A percentile compares a stretch with the other conserved stretches of the same genome.
These are phyloP conservation scores for Zygosaccharomyces siamensis DNA, from an alignment of 805 yeast genomes.

Conservation along the genomic window DNA sequence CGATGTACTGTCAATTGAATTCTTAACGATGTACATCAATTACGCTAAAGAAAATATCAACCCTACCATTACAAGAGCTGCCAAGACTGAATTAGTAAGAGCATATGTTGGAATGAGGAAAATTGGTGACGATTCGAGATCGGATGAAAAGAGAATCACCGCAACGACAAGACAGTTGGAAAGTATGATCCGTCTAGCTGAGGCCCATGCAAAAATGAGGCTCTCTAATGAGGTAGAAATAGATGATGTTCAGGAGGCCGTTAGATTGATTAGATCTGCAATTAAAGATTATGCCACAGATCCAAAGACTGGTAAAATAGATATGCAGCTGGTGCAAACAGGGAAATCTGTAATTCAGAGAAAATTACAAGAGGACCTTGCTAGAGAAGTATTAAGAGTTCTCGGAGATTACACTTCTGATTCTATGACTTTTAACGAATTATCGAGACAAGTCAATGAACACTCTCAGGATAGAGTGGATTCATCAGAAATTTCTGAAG, in stretches of 20 bases:
- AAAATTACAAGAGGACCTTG: conserved; percentile 65
- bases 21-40: conserved; percentile 81
- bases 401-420: conserved; percentile 47
- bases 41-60: conserved; percentile 83
- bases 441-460: conserved; percentile 61
- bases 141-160: conserved; percentile 85
- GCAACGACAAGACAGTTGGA: conserved; percentile 98
- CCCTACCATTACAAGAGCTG: conserved; percentile 77
- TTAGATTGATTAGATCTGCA: conserved; percentile 85
- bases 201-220: conserved; percentile 97
- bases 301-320: conserved; percentile 93
- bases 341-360: conserved; percentile 90
- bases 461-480: conserved; percentile 56
- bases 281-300: conserved; percentile 98
- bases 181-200: conserved; percentile 88
- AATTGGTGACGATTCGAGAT: conserved; percentile 84
- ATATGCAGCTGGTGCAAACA: conserved; percentile 95
- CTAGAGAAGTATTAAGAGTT: conserved; percentile 52
- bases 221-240: conserved; percentile 65
- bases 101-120: conserved; percentile 92
- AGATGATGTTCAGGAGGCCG: conserved; percentile 88
- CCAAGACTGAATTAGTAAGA: conserved; percentile 78
- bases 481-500: conserved; percentile 63
- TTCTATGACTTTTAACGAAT: conserved; percentile 52
- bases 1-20: conserved; percentile 79